Evolutionary conservation across 371 early-diverging fungal genomes (phyloP).

Genomic region (Synchytrium microbalum): DNA sequence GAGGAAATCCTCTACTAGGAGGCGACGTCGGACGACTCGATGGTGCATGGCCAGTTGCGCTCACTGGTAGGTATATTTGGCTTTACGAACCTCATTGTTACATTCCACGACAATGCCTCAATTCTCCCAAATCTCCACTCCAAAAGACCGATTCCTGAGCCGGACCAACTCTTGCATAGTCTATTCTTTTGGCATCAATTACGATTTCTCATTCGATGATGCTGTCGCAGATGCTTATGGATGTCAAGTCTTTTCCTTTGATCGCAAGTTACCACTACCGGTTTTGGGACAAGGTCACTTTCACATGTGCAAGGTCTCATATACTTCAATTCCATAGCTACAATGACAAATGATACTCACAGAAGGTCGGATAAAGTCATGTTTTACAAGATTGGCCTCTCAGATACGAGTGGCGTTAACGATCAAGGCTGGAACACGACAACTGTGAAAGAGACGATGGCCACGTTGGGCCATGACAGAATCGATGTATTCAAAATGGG

Average conservation of each 20-base stretch:
- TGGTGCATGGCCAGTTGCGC: too few relatives aligned
- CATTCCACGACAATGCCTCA: too few relatives aligned
- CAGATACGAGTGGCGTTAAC: neutral
- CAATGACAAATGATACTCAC: neutral
- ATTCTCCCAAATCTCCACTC: too few relatives aligned
- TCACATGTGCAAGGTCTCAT: too few relatives aligned
- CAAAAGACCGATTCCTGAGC: neutral
- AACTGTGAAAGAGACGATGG: neutral
- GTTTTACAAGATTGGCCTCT: neutral
- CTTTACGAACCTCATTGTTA: too few relatives aligned
- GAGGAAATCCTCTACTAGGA: too few relatives aligned
- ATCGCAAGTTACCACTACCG: neutral
- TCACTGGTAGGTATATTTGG: too few relatives aligned
- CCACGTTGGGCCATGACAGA: neutral
- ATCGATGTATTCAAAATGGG: neutral
- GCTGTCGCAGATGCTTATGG: neutral
- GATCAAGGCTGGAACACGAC: neutral
- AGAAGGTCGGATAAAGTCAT: neutral
- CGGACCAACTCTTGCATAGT: neutral
- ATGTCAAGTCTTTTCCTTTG: neutral
- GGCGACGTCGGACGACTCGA: too few relatives aligned
- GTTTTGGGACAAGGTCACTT: too few relatives aligned
- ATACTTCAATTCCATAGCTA: too few relatives aligned
- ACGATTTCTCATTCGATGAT: conserved; percentile 5
- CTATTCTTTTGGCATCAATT: conserved; percentile 4